These are phyloP conservation scores for Phylloporus arenicola DNA, from an alignment of 768 basidiomycete genomes.

Conservation along the genomic window DNA sequence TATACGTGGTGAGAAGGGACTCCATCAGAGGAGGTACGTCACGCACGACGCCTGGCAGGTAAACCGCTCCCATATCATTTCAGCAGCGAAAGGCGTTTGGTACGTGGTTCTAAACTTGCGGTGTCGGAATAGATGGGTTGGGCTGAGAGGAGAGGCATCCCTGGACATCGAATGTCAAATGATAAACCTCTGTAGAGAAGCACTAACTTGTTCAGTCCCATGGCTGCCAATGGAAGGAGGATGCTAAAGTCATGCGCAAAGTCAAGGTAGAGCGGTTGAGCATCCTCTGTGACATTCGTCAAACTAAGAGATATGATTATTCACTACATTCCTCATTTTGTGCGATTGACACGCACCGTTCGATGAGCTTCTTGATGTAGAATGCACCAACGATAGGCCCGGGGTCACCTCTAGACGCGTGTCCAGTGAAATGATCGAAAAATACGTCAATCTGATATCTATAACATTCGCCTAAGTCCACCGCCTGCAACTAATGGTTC, in stretches of 20 bases:
- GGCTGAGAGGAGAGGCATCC: too few relatives aligned
- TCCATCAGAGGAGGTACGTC: too few relatives aligned
- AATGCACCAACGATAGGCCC: slow-evolving; percentile 35
- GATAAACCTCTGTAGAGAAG: background rate
- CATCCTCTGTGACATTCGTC: slow-evolving; percentile 23
- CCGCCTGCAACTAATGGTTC: background rate
- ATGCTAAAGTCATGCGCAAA: slow-evolving; percentile 39
- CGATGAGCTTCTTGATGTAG: slow-evolving; percentile 36
- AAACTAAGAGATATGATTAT: slow-evolving; percentile 18
- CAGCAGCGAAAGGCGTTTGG: too few relatives aligned
- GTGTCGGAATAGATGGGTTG: too few relatives aligned
- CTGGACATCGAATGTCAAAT: background rate
- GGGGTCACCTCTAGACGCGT: slow-evolving; percentile 19
- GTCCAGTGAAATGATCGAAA: slow-evolving; percentile 32
- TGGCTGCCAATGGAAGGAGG: slow-evolving; percentile 34
- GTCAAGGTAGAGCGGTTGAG: slow-evolving; percentile 33
- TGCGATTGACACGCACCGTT: slow-evolving; percentile 23
- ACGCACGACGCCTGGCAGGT: too few relatives aligned
- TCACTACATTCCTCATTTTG: background rate
- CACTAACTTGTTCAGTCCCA: slow-evolving; percentile 34
- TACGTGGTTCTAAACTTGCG: too few relatives aligned
- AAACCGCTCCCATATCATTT: too few relatives aligned
- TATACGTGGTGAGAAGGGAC: too few relatives aligned
- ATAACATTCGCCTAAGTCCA: background rate
- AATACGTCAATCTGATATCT: slow-evolving; percentile 37